Conservation (phyloP, 129 eudicot genomes). For the Saposhnikovia divaricata region DNA sequence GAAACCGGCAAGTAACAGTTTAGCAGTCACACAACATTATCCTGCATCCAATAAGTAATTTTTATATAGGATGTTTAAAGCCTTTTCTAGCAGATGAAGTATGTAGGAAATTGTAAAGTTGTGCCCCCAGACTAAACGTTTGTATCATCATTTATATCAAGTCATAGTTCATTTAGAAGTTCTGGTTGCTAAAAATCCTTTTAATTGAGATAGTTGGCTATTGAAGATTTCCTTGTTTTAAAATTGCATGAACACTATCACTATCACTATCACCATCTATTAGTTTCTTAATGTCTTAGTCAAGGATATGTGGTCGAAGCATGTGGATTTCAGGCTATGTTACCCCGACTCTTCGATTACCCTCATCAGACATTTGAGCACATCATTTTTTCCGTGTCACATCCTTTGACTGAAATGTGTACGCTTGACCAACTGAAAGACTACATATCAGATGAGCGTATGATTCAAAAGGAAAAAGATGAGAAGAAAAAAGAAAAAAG, state of each 20-base stretch:
- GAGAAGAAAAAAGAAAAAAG: too few relatives aligned
- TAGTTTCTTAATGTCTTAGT: background rate
- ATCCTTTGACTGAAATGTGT: background rate
- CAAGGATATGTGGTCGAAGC: background rate
- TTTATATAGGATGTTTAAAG: background rate
- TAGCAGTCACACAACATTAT: background rate
- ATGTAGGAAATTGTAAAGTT: background rate
- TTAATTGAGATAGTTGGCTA: background rate
- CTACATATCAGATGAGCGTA: background rate
- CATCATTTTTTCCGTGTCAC: background rate
- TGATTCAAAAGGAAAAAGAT: background rate
- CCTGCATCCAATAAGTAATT: background rate
- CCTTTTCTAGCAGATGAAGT: background rate
- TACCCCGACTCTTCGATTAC: background rate
- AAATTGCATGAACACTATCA: background rate
- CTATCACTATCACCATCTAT: background rate
- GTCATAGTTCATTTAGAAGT: background rate
- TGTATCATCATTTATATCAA: background rate
- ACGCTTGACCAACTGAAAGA: background rate
- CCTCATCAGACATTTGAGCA: background rate
- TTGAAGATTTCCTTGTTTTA: background rate
- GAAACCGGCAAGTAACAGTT: background rate
- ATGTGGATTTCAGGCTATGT: background rate
- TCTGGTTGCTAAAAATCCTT: background rate
- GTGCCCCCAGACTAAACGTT: background rate